A percentile compares a stretch with the other conserved stretches of the same genome.
Evolutionary conservation across 306 rosid genomes (phyloP).

Genomic region (Inga leiocalycina): DNA sequence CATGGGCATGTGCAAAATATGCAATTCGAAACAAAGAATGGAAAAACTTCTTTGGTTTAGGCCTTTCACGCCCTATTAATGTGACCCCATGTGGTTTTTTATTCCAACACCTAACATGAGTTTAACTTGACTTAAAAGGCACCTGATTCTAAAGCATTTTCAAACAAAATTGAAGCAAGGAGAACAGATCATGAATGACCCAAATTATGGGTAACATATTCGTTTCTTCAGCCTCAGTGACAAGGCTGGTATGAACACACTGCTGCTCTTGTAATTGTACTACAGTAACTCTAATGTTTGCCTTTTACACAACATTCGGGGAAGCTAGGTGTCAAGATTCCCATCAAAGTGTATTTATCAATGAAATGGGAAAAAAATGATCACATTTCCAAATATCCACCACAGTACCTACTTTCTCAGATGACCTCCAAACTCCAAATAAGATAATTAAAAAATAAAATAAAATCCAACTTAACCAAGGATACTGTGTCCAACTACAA

Average conservation of each 20-base stretch:
- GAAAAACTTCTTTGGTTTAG: background rate
- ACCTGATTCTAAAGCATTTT: background rate
- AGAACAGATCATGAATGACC: background rate
- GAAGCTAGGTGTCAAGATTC: slow-evolving; percentile 1
- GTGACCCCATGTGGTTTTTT: background rate
- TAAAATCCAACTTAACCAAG: slow-evolving; percentile 10
- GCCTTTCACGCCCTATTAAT: background rate
- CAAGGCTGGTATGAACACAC: background rate
- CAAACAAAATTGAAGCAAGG: background rate
- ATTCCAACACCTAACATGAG: background rate
- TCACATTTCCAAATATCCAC: background rate
- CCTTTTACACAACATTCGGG: slow-evolving; percentile 2
- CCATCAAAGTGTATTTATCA: background rate
- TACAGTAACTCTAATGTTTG: background rate
- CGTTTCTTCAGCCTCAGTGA: background rate
- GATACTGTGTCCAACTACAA: slow-evolving; percentile 9
- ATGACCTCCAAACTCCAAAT: slow-evolving; percentile 9
- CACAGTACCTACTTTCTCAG: background rate
- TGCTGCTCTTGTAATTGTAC: slow-evolving; percentile 14
- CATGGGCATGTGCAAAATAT: background rate
- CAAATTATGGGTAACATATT: background rate
- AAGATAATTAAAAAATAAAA: background rate
- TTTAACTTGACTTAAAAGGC: background rate
- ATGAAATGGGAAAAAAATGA: background rate
- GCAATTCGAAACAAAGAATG: background rate